Percentiles rank a stretch among this genome's conserved stretches.
phyloP scores from a whole-genome alignment of 177 flowering plant genomes.

The Tripterygium wilfordii region DNA sequence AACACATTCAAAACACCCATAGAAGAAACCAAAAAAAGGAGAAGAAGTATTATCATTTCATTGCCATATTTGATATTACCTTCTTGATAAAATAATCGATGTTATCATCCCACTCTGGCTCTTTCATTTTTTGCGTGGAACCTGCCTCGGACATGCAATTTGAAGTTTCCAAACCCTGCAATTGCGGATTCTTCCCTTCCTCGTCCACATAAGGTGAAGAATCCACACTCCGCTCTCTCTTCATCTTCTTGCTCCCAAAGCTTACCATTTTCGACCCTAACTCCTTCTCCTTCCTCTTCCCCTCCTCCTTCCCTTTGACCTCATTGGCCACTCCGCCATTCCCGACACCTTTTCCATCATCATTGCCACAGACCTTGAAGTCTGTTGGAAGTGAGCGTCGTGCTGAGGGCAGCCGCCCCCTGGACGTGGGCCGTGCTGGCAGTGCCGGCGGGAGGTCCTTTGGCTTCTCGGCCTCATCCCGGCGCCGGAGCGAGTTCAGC shows the following conservation, averaged over 20 bases:
- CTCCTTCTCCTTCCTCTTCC: slow-evolving; percentile 34
- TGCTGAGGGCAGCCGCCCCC: slow-evolving; percentile 57
- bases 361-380: slow-evolving; percentile 28
- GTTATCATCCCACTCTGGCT: slow-evolving; percentile 43
- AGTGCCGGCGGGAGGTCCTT: slow-evolving; percentile 81
- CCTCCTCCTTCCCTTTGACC: slow-evolving; percentile 30
- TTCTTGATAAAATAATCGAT: slow-evolving; percentile 65
- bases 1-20: no score
- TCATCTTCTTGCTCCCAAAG: slow-evolving; percentile 52
- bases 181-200: slow-evolving; percentile 12
- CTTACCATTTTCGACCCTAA: slow-evolving; percentile 19
- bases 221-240: slow-evolving; percentile 31
- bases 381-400: slow-evolving; percentile 38
- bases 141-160: background rate
- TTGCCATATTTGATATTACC: slow-evolving; percentile 38
- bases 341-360: no score
- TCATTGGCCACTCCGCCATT: background rate
- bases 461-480: slow-evolving; percentile 58
- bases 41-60: no score
- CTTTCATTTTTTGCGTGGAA: slow-evolving; percentile 7
- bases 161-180: no score
- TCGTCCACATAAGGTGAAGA: slow-evolving; percentile 55
- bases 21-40: slow-evolving; percentile 1
- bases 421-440: slow-evolving; percentile 73
- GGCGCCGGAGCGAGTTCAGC: slow-evolving; percentile 69